Evolutionary conservation across 2,329 filamentous ascomycete species (phyloP), one percentile per base, ranked within the genome.

Genomic region (Ophiocordyceps camponoti-floridani): DNA sequence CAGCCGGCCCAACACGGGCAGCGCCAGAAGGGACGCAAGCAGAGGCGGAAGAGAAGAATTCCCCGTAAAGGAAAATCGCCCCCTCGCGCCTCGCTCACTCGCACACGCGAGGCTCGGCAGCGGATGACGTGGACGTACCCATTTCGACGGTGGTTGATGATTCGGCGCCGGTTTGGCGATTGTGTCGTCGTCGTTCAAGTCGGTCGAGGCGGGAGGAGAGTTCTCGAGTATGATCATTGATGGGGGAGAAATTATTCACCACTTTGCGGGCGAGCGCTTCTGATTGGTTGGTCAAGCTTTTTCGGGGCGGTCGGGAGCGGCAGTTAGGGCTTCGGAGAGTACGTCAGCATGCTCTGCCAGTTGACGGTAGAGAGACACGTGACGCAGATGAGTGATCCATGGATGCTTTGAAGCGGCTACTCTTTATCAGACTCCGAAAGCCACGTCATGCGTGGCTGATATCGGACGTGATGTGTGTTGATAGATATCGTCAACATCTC

Each of bases 41-140:
- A 46, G n/a, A 43, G 42, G 37, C 19, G n/a, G 30, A 43, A n/a
- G 40, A 41, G 14, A 41, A 41, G 18, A 23, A 23, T 23, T 41
- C 11, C 40, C n/a, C 8, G 18, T 11, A 26, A 41, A 23, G n/a
- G 7, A 19, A 41, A 12, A 4, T 27, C 18, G 12, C 4, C 18
- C 26, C 18, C 9, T 4, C 35, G 13, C 40, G n/a, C 4, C 40
- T 28, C 23, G 23, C 61, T 67, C 68, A 71, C 67, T 71, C 66
- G 68, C 68, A 71, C 61, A 70, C 68, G 60, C 35, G 52, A 58
- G 62, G 62, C 61, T 62, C 57, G 60, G 50, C 50, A 14, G n/a
- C 55, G 51, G 47, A 47, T 38, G 35, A 52, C 46, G 61, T 70
- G 62, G 60, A 72, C 73, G 67, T 77, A 77, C 73, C 73, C 73